A percentile compares a stretch with the other conserved stretches of the same genome.
Evolutionary conservation across 2,329 filamentous ascomycete genomes (phyloP).

Genomic region (Keithomyces neogunnii): DNA sequence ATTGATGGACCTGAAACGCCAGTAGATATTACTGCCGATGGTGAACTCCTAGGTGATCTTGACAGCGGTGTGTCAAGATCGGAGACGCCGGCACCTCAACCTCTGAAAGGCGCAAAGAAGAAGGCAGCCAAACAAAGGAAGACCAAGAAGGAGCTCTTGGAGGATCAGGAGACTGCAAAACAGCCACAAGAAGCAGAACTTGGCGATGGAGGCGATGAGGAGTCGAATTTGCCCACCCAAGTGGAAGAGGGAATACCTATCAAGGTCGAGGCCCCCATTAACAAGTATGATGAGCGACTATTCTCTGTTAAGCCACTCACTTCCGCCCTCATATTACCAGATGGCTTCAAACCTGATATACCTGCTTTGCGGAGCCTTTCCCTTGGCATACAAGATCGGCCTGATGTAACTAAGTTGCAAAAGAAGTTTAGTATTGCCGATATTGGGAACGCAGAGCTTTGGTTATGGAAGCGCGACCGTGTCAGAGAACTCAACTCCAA

Average conservation of each 20-base stretch:
- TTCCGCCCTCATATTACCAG: slow-evolving; percentile 36
- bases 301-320: slow-evolving; percentile 40
- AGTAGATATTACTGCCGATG: slow-evolving; percentile 41
- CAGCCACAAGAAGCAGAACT: slow-evolving; percentile 42
- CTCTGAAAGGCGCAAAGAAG: slow-evolving; percentile 47
- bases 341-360: slow-evolving; percentile 37
- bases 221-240: slow-evolving; percentile 25
- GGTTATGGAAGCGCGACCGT: slow-evolving; percentile 49
- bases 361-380: slow-evolving; percentile 34
- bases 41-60: slow-evolving; percentile 34
- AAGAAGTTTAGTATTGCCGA: slow-evolving; percentile 37
- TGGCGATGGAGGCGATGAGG: slow-evolving; percentile 30
- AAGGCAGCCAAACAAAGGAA: slow-evolving; percentile 54
- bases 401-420: slow-evolving; percentile 39
- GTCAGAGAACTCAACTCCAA: slow-evolving; percentile 45
- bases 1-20: slow-evolving; percentile 37
- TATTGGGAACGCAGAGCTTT: slow-evolving; percentile 43
- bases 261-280: slow-evolving; percentile 34
- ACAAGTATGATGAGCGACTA: slow-evolving; percentile 38
- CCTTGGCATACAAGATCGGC: slow-evolving; percentile 36
- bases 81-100: slow-evolving; percentile 34
- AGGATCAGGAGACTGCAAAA: slow-evolving; percentile 56
- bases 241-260: slow-evolving; percentile 15
- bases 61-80: slow-evolving; percentile 33
- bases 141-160: slow-evolving; percentile 67